Evolutionary conservation across 1,284 basidiomycete species (phyloP).

Genomic region (Sparassis latifolia): DNA sequence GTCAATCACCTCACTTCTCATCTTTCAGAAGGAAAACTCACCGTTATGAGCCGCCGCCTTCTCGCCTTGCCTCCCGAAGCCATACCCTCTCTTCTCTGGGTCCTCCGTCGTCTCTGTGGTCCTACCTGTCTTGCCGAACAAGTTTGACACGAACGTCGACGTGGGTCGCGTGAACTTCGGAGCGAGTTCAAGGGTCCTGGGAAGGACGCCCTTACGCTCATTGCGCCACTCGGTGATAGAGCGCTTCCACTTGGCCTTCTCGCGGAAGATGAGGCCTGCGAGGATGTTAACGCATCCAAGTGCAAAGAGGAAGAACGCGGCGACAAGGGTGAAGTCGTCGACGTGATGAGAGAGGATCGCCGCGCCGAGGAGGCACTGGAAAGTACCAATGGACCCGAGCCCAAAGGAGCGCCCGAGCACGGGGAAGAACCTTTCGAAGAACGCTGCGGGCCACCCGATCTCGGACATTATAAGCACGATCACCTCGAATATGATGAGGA

Average conservation of each 20-base stretch:
- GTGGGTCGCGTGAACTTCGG: slow-evolving; percentile 37
- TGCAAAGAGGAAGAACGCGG: slow-evolving; percentile 81
- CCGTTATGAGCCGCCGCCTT: slow-evolving; percentile 62
- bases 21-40: slow-evolving; percentile 16
- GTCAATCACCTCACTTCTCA: too few species aligned
- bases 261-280: slow-evolving; percentile 69
- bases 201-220: slow-evolving; percentile 52
- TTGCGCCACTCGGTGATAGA: slow-evolving; percentile 60
- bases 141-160: slow-evolving; percentile 27
- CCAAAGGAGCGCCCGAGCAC: slow-evolving; percentile 78
- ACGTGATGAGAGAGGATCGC: slow-evolving; percentile 81
- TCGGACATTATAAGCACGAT: slow-evolving; percentile 78
- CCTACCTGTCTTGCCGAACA: slow-evolving; percentile 18
- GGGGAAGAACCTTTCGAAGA: slow-evolving; percentile 81
- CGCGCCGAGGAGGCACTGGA: slow-evolving; percentile 81
- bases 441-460: slow-evolving; percentile 64
- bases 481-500: slow-evolving; percentile 80
- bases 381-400: slow-evolving; percentile 78
- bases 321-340: slow-evolving; percentile 79
- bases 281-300: slow-evolving; percentile 80
- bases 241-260: slow-evolving; percentile 53
- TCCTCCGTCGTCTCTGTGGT: slow-evolving; percentile 9
- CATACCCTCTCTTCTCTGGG: slow-evolving; percentile 37
- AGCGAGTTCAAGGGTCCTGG: slow-evolving; percentile 39
- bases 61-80: slow-evolving; percentile 72